Conservation (phyloP, 306 rosid genomes). For the Cyamopsis tetragonoloba region DNA sequence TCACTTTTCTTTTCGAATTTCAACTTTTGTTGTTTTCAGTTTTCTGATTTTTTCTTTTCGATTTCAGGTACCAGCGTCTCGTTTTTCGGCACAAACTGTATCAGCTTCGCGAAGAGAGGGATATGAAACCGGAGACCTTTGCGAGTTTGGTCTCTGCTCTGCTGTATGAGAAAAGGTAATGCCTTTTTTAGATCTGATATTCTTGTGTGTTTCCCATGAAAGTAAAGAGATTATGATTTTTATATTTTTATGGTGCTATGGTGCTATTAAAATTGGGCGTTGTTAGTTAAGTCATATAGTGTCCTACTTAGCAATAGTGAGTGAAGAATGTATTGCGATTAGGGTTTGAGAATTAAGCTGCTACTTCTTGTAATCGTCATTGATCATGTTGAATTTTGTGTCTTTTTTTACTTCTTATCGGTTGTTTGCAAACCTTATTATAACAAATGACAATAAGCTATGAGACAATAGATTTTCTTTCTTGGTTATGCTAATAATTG, state of each 20-base stretch:
- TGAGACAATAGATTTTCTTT: background rate
- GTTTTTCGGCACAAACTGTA: conserved; percentile 83
- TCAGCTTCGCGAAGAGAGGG: conserved; percentile 89
- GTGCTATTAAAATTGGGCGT: no score
- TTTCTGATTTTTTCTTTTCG: background rate
- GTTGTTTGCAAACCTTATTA: background rate
- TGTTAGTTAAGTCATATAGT: no score
- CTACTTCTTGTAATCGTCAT: no score
- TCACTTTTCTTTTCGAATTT: background rate
- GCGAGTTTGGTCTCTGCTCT: conserved; percentile 82
- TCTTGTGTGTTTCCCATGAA: no score
- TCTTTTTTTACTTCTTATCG: background rate
- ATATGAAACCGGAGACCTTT: conserved; percentile 92
- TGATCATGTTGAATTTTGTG: background rate
- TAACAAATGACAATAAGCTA: background rate
- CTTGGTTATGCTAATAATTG: background rate
- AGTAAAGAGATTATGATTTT: no score
- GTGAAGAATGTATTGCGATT: no score
- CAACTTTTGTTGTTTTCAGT: no score
- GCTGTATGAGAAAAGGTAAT: conserved; percentile 82
- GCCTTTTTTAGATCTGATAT: background rate
- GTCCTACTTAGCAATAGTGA: no score
- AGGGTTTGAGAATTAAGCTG: no score
- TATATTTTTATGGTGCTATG: no score
- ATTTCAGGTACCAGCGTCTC: conserved; percentile 65